phyloP scores from a whole-genome alignment of 2,329 filamentous ascomycete genomes.

The Colletotrichum viniferum region DNA sequence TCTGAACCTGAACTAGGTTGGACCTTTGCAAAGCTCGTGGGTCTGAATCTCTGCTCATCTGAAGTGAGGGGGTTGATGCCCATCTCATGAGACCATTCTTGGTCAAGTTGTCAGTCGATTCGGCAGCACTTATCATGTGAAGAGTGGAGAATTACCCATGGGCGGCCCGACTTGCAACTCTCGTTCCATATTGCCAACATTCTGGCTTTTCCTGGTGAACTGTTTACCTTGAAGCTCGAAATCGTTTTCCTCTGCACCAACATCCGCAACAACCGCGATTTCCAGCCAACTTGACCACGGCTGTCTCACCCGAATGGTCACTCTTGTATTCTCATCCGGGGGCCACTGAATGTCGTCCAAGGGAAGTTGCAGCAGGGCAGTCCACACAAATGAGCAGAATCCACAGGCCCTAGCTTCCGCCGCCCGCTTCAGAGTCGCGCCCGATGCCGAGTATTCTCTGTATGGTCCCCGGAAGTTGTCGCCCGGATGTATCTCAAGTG shows the following conservation, averaged over 20 bases:
- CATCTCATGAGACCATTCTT: neutral
- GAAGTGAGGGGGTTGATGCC: neutral
- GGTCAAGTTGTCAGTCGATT: fast-evolving
- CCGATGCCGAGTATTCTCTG: neutral
- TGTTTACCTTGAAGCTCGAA: neutral
- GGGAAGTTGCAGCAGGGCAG: neutral
- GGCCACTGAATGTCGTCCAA: neutral
- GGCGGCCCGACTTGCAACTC: neutral
- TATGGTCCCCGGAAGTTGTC: neutral
- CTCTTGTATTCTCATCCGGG: neutral
- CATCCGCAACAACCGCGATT: neutral
- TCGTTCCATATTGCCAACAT: neutral
- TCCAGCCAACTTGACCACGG: neutral
- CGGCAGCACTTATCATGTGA: fast-evolving
- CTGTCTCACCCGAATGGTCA: neutral
- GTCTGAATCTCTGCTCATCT: neutral
- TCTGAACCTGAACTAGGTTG: neutral
- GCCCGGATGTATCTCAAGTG: fast-evolving
- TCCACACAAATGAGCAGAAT: neutral
- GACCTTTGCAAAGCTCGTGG: neutral
- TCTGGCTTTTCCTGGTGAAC: neutral
- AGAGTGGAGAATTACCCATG: neutral
- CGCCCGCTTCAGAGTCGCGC: neutral
- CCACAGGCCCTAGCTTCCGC: neutral
- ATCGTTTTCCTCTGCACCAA: neutral